Base-by-base conservation (phyloP, 495 filamentous ascomycete genomes). In the Lindgomyces ingoldianus region DNA sequence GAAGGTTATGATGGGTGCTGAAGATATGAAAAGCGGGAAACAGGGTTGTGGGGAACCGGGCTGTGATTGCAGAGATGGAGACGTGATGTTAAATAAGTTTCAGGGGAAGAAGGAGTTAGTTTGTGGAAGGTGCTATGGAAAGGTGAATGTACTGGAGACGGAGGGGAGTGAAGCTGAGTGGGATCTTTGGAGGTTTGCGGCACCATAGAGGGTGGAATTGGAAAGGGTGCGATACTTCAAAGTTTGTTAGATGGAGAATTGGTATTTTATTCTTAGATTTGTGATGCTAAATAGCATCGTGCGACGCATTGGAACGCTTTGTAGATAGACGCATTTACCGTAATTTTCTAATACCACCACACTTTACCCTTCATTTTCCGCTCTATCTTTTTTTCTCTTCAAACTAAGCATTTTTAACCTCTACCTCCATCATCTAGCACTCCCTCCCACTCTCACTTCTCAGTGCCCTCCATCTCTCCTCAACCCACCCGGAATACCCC, bases 1-100 rank as follows among this genome's bases (percentile, higher is more conserved):
- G 62, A 24, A 51, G 1, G 49, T 66, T 14, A 83, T 86, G 78
- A 78, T 73, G 75, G 69, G 60, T 2, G 61, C 69, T 4, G 6
- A 8, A 24, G 44, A 24, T 4, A 4, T 4, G 6, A 47, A 18
- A 4, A 8, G 6, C 21, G 44, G 18, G 44, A 8, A n/a, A 8
- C 6, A 39, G 6, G 14, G 33, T 39, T 39, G 33, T 39, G 33
- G 33, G n/a, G n/a, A n/a, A n/a, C n/a, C n/a, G n/a, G n/a, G n/a
- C n/a, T n/a, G n/a, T n/a, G n/a, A n/a, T n/a, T n/a, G n/a, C n/a
- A n/a, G n/a, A 39, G 6, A 14, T 50, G 47, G 25, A 24, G 47
- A 50, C 25, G 47, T 21, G 25, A 4, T 9, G 4, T 18, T 16
- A 1, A 26, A 53, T 6, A 29, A 53, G 50, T 29, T 18, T n/a